These are phyloP conservation scores for Galerina sulciceps DNA, from an alignment of 768 basidiomycete genomes.

Conservation along the genomic window DNA sequence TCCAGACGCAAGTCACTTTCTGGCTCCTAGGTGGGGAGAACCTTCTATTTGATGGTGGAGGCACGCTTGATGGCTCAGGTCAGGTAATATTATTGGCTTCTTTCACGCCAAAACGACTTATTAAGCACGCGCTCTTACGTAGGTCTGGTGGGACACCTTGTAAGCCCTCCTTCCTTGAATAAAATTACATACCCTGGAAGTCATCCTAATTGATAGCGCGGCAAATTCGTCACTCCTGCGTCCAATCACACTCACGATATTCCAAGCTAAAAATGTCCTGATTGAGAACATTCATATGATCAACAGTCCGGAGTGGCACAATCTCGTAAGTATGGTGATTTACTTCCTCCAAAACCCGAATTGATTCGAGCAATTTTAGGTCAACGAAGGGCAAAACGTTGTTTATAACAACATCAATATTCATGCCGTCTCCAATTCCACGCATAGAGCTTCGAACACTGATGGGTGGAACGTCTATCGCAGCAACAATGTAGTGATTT, in stretches of 20 bases:
- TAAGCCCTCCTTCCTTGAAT: constrained; percentile 21
- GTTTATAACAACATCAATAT: constrained; percentile 52
- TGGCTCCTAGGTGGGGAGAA: constrained; percentile 60
- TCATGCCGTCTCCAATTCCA: constrained; percentile 47
- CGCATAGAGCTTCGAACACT: constrained; percentile 48
- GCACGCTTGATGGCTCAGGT: constrained; percentile 67
- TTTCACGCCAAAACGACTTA: not conserved
- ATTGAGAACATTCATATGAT: constrained; percentile 52
- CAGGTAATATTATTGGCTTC: constrained; percentile 39
- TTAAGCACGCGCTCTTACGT: not conserved
- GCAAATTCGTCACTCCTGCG: constrained; percentile 50
- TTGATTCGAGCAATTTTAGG: constrained; percentile 26
- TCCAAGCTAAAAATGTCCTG: constrained; percentile 50
- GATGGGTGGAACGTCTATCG: constrained; percentile 72
- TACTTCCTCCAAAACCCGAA: not conserved
- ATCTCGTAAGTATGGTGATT: constrained; percentile 37
- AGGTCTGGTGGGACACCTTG: constrained; percentile 65
- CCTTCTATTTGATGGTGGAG: constrained; percentile 57
- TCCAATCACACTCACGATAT: constrained; percentile 62
- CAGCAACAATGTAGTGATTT: constrained; percentile 51
- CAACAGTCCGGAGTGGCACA: constrained; percentile 58
- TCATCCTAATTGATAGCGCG: constrained; percentile 42
- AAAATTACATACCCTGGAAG: too few relatives aligned
- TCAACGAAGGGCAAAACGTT: constrained; percentile 52
- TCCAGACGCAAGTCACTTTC: constrained; percentile 57